Evolutionary conservation across 306 rosid species (phyloP), one percentile per base, ranked within the genome.

Genomic region (Cicer cuneatum): DNA sequence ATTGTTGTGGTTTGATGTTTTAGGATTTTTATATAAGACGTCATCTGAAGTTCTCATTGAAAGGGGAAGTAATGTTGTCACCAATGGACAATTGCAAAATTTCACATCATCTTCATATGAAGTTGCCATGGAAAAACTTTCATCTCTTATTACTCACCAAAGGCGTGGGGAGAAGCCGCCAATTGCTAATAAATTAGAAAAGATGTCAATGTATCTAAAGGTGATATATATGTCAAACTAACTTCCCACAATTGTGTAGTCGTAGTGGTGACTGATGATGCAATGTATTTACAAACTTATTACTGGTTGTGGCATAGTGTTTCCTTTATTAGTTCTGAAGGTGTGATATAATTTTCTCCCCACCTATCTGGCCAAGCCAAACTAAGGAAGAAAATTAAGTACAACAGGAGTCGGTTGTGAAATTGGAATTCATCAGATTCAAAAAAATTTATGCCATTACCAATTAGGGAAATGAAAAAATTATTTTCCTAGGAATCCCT

Each of bases 51-150:
- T 68, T 73, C 35, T 70, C 63, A 56, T 75, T 6, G 73, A 72
- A 11, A 63, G 65, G 82, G 79, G 72, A 58, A 80, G 70, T 71
- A 80, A 77, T 80, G 73, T 41, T 19, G 76, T 69, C 60, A 43
- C 72, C 43, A 40, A 84, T 67, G 90, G 76, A 45, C 64, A 67
- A 61, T 16, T 52, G 51, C 75, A 69, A 65, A 64, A 80, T 74
- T 68, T 52, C 66, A 66, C 78, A 10, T 64, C 40, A 14, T 80
- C 83, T 51, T 84, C 92, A 11, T 87, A 82, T 56, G 90, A 90
- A 79, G 69, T 73, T 24, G 87, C 96, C 54, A 85, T 87, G 93
- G 88, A 88, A 74, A 89, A 89, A 64, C 93, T 90, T 71, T 90
- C 93, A 43, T 90, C 93, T 80, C 88, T 90, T 42, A 90, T 90